phyloP scores from a whole-genome alignment of 2,329 filamentous ascomycete species.

The Fusarium tuaranense region DNA sequence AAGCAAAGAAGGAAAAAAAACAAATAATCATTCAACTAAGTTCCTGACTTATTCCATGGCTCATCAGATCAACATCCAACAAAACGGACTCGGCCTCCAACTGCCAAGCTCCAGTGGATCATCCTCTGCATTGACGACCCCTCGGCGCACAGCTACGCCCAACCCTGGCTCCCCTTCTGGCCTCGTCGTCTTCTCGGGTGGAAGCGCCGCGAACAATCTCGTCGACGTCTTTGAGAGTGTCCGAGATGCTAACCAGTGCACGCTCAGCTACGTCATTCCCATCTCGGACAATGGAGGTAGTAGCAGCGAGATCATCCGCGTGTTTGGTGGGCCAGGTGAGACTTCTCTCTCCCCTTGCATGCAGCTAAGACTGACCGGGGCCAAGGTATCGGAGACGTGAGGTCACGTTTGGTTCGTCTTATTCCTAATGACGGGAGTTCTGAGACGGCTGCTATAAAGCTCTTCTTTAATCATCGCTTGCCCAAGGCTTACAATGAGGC shows the following conservation, averaged over 20 bases:
- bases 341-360: background rate
- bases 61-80: conserved; percentile 25
- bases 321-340: conserved; percentile 91
- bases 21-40: background rate
- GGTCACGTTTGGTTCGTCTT: conserved; percentile 82
- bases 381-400: conserved; percentile 66
- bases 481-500: conserved; percentile 70
- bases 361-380: conserved; percentile 14
- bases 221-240: conserved; percentile 88
- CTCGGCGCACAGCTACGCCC: conserved; percentile 37
- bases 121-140: conserved; percentile 27
- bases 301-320: conserved; percentile 91
- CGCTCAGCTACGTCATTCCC: conserved; percentile 87
- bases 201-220: conserved; percentile 92
- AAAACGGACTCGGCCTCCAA: conserved; percentile 39
- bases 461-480: conserved; percentile 89
- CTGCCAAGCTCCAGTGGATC: conserved; percentile 40
- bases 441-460: conserved; percentile 81
- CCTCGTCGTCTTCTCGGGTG: conserved; percentile 90
- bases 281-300: conserved; percentile 97
- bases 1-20: background rate
- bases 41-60: conserved; percentile 36
- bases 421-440: conserved; percentile 75
- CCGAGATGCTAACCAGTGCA: conserved; percentile 72
- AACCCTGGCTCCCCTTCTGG: conserved; percentile 37